Evolutionary conservation across 176 grass and related monocot species (phyloP).

Genomic region (Poa pratensis): DNA sequence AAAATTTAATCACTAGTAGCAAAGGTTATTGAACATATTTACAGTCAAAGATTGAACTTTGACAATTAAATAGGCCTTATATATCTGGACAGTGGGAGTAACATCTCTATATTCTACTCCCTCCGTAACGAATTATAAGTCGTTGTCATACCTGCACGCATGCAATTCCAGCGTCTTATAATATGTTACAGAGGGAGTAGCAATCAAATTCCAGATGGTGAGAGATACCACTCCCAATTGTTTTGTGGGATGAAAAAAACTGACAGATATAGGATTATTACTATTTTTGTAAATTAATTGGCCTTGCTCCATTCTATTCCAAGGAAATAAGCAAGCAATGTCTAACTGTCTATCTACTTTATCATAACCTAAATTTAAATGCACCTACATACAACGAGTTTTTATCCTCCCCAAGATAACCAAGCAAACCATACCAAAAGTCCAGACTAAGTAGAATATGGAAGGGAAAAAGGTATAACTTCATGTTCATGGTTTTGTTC

Average conservation of each 20-base stretch:
- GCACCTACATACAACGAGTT: neutral
- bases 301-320: neutral
- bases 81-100: neutral
- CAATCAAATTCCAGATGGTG: slow-evolving; percentile 4
- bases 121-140: too few relatives aligned
- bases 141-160: too few relatives aligned
- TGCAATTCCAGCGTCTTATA: too few relatives aligned
- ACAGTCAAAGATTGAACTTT: neutral
- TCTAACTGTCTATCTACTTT: slow-evolving; percentile 20
- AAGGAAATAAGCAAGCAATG: neutral
- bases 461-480: neutral
- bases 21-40: too few relatives aligned
- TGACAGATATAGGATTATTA: neutral
- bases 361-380: slow-evolving; percentile 25
- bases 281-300: neutral
- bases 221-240: slow-evolving; percentile 8
- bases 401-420: neutral
- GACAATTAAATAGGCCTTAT: neutral
- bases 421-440: slow-evolving; percentile 33
- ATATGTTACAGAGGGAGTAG: too few relatives aligned
- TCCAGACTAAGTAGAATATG: neutral
- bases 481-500: neutral
- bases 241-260: neutral
- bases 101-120: neutral
- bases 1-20: neutral